Evolutionary conservation across 148 eudicot species (phyloP), one percentile per base, ranked within the genome.

Genomic region (Rhododendron simsii): DNA sequence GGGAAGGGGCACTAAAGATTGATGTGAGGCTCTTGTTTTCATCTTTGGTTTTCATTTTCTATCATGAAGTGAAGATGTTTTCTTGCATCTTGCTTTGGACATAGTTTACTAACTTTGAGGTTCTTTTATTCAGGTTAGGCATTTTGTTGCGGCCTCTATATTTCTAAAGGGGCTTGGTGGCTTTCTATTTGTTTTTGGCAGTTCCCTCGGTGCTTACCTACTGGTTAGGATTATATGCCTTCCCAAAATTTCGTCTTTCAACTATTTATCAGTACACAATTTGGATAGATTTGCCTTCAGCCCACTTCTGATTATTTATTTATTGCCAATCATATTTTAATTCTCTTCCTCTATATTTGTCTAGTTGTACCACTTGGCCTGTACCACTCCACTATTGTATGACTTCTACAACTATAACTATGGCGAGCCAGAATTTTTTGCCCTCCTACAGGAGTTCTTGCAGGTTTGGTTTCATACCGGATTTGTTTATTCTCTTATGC

Each of bases 101-200:
- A 11, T 55, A 14, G 33, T 21, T 41, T 57, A 30, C 53, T 86
- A 76, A 80, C 33, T 82, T 39, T 13, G 53, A 26, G 65, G 59
- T 51, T 67, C 0, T 47, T 77, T 39, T 77, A 10, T 88, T 47
- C 96, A 95, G 98, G 93, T 74, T 69, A 94, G 85, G 88, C 91
- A 90, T 82, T 35, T 95, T 51, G 93, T 94, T 85, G 94, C 92
- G 2, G 89, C 87, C n/a, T 90, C 92, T 23, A 85, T 95, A 57
- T 88, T 77, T 26, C 67, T 94, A 33, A 94, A 95, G 85, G 97
- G 93, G 18, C 69, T 94, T 45, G 98, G 98, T 26, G 94, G 98
- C 23, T 63, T 93, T 16, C 90, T 95, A 41, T 94, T 95, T 84
- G 90, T 95, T 15, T 89, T 92, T 78, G 98, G 98, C 86, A 94